A percentile compares a stretch with the other conserved stretches of the same genome.
These are phyloP conservation scores for Populus davidiana DNA, from an alignment of 345 rosid genomes.

Conservation along the genomic window DNA sequence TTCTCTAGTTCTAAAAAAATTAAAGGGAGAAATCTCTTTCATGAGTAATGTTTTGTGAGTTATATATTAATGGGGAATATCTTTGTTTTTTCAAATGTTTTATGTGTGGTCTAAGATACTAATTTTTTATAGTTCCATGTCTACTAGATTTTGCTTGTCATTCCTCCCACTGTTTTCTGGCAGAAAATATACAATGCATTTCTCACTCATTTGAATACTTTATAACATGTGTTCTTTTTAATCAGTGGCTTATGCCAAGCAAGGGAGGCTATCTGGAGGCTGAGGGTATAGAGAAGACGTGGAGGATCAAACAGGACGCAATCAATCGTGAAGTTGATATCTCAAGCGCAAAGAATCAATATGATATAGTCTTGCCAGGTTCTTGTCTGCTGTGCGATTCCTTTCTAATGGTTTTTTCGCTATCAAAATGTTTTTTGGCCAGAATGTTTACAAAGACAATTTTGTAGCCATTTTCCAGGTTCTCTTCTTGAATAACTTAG, in stretches of 20 bases:
- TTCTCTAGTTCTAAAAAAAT: not conserved
- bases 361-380: constrained; percentile 89
- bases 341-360: constrained; percentile 62
- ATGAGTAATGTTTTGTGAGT: not conserved
- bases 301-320: constrained; percentile 65
- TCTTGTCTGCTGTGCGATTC: not conserved
- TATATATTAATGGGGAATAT: not conserved
- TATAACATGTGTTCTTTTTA: constrained; percentile 12
- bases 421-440: not conserved
- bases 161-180: not conserved
- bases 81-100: not conserved
- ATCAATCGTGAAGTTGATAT: constrained; percentile 60
- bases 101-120: not conserved
- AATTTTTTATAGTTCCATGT: not conserved
- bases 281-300: constrained; percentile 84
- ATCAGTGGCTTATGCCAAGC: constrained; percentile 85
- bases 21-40: not conserved
- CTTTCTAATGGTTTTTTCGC: not conserved
- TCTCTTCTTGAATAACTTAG: not conserved
- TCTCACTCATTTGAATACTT: not conserved
- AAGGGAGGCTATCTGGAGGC: constrained; percentile 80
- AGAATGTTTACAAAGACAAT: not conserved
- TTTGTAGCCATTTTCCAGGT: not conserved
- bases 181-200: not conserved
- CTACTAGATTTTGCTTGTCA: not conserved